Evolutionary conservation across 169 alveolate species (phyloP).

Genomic region (Cardiosporidium cionae): DNA sequence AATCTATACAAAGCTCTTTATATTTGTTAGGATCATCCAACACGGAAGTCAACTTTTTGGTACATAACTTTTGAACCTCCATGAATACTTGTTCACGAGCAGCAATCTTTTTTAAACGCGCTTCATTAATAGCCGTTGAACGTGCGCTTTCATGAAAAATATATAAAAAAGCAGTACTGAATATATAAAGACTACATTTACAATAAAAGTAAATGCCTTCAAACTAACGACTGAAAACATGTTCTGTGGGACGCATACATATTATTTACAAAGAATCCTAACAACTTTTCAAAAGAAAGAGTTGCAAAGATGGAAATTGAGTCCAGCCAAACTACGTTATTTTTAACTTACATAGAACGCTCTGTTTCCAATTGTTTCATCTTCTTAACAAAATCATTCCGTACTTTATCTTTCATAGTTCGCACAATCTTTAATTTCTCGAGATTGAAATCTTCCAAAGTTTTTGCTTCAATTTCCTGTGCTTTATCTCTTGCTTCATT

Average conservation of each 20-base stretch:
- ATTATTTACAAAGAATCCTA: too few species aligned
- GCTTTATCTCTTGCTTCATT: slow-evolving; percentile 89
- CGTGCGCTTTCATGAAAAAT: slow-evolving; percentile 47
- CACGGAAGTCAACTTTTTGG: slow-evolving; percentile 52
- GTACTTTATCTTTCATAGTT: slow-evolving; percentile 76
- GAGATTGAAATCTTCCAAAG: slow-evolving; percentile 81
- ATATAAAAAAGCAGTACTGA: background rate
- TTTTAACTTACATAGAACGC: slow-evolving; percentile 38
- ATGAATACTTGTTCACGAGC: slow-evolving; percentile 68
- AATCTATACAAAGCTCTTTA: slow-evolving; percentile 48
- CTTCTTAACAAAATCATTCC: slow-evolving; percentile 57
- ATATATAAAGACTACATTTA: background rate
- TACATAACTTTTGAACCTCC: slow-evolving; percentile 50
- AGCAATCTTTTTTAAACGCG: slow-evolving; percentile 69
- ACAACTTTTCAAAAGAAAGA: too few species aligned
- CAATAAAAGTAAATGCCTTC: background rate
- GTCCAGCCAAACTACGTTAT: too few species aligned
- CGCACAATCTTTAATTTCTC: slow-evolving; percentile 80
- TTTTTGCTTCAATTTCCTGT: slow-evolving; percentile 81
- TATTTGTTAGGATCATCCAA: slow-evolving; percentile 49
- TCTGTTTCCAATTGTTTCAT: slow-evolving; percentile 58
- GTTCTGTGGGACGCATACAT: too few species aligned
- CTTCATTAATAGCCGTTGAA: slow-evolving; percentile 74
- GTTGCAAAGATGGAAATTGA: background rate
- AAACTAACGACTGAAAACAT: too few species aligned